These are phyloP conservation scores for Nakataea oryzae DNA, from an alignment of 2,329 filamentous ascomycete genomes.

Conservation along the genomic window DNA sequence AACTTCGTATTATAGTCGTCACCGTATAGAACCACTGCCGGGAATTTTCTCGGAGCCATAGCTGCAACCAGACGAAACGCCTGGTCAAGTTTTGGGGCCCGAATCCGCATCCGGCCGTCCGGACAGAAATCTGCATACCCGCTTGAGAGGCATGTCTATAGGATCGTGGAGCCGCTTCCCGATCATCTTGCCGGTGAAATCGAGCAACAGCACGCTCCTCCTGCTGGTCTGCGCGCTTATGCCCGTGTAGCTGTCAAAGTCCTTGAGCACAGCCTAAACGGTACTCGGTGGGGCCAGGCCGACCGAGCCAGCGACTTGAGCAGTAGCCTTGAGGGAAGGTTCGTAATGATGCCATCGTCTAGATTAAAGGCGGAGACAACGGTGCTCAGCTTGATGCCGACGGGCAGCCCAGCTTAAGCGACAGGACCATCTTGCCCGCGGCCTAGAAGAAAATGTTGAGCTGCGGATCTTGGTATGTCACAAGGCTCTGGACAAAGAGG, in stretches of 20 bases:
- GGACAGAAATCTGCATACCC: slow-evolving; percentile 10
- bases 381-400: slow-evolving; percentile 15
- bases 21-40: too few species aligned
- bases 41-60: too few species aligned
- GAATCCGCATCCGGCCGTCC: not conserved
- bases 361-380: slow-evolving; percentile 12
- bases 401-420: slow-evolving; percentile 17
- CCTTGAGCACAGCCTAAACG: slow-evolving; percentile 11
- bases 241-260: slow-evolving; percentile 14
- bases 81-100: too few species aligned
- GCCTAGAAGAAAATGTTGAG: slow-evolving; percentile 19
- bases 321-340: slow-evolving; percentile 16
- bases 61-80: not conserved
- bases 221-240: slow-evolving; percentile 16
- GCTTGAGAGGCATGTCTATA: slow-evolving; percentile 9
- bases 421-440: slow-evolving; percentile 14
- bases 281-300: not conserved
- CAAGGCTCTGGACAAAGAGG: not conserved
- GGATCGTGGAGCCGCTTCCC: slow-evolving; percentile 12
- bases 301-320: slow-evolving; percentile 10
- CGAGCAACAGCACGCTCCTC: slow-evolving; percentile 15
- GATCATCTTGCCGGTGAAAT: slow-evolving; percentile 7
- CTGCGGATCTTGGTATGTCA: slow-evolving; percentile 11
- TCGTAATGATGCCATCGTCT: slow-evolving; percentile 14
- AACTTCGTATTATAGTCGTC: too few species aligned